Percentiles rank a stretch among this genome's conserved stretches.
Evolutionary conservation across 495 filamentous ascomycete genomes (phyloP).

Genomic region (Neurospora africana): DNA sequence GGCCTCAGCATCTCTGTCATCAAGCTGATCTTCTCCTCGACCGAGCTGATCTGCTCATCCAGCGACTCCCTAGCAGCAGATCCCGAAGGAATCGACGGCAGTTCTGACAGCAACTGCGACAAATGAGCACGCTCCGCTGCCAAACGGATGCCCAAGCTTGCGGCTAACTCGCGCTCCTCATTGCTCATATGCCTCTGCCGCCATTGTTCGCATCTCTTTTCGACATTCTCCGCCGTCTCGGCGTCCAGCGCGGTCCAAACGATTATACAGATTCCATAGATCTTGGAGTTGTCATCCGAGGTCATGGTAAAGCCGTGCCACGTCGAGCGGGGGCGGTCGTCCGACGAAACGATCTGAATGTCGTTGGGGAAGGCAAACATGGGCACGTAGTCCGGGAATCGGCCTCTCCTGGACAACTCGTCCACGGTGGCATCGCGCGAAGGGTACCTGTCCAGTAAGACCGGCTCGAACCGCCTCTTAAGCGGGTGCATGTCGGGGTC

Average conservation of each 20-base stretch:
- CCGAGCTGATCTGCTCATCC: constrained; percentile 88
- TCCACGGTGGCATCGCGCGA: constrained; percentile 67
- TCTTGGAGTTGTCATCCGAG: constrained; percentile 74
- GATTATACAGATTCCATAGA: constrained; percentile 86
- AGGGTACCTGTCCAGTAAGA: constrained; percentile 87
- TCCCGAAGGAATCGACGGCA: constrained; percentile 70
- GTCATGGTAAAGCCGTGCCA: constrained; percentile 99
- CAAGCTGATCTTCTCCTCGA: constrained; percentile 91
- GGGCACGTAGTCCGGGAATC: constrained; percentile 92
- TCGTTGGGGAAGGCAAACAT: constrained; percentile 99
- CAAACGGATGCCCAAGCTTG: constrained; percentile 81
- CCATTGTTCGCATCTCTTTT: constrained; percentile 90
- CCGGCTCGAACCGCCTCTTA: constrained; percentile 87
- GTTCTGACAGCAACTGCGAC: constrained; percentile 71
- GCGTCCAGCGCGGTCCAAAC: constrained; percentile 84
- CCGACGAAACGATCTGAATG: constrained; percentile 89
- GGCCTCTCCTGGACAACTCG: constrained; percentile 67
- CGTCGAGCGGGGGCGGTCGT: constrained; percentile 83
- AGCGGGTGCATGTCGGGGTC: constrained; percentile 93
- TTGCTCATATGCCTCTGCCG: constrained; percentile 89
- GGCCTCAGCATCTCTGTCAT: constrained; percentile 95
- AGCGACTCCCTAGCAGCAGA: constrained; percentile 70
- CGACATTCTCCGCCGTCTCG: constrained; percentile 74
- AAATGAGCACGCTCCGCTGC: constrained; percentile 85
- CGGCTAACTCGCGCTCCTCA: constrained; percentile 88